Evolutionary conservation across 176 grass and related monocot species (phyloP).

Genomic region (barley (Hordeum vulgare)): DNA sequence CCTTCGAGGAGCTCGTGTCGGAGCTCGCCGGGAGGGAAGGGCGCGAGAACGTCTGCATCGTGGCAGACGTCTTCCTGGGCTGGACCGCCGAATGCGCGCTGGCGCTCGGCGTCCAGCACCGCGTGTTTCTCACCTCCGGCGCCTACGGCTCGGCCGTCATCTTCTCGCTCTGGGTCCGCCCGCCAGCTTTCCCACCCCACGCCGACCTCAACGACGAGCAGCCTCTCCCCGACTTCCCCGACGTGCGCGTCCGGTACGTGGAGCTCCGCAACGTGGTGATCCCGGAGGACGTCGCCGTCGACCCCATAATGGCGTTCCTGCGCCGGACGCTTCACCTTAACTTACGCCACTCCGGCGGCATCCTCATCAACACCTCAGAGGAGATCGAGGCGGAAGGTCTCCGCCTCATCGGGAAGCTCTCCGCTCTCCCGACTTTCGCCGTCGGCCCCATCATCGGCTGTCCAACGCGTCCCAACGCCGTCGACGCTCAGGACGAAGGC

Average conservation of each 20-base stretch:
- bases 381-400: conserved; percentile 40
- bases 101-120: conserved; percentile 27
- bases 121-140: conserved; percentile 26
- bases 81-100: conserved; percentile 35
- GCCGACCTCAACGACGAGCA: conserved; percentile 6
- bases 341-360: not conserved
- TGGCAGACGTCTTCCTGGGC: conserved; percentile 36
- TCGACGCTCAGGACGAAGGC: not conserved
- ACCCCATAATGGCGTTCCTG: not conserved
- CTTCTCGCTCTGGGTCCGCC: conserved; percentile 12
- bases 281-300: not conserved
- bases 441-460: conserved; percentile 23
- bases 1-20: conserved; percentile 30
- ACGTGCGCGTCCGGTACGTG: conserved; percentile 7
- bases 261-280: not conserved
- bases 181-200: conserved; percentile 5
- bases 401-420: conserved; percentile 10
- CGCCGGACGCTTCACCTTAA: not conserved
- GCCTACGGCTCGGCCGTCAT: conserved; percentile 22
- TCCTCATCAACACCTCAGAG: conserved; percentile 32
- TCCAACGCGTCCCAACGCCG: not conserved
- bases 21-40: conserved; percentile 9
- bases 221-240: conserved; percentile 17
- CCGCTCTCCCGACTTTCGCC: conserved; percentile 10
- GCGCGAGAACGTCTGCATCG: conserved; percentile 24